Evolutionary conservation across 1,284 basidiomycete genomes (phyloP), one percentile per base, ranked within the genome.

Genomic region (Rhodotorula sp.): DNA sequence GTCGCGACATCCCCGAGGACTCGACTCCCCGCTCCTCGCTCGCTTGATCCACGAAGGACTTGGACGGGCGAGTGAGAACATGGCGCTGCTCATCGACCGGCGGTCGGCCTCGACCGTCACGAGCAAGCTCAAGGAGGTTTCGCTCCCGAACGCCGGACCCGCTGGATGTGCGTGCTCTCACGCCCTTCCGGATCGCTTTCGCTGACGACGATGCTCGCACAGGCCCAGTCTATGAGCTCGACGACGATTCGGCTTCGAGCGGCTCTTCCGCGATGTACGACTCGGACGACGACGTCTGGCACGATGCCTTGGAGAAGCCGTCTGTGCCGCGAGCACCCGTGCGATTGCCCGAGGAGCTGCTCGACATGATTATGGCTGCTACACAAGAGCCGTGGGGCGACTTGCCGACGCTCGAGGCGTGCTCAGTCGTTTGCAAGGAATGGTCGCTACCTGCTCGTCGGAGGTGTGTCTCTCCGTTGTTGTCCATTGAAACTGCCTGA

Each of bases 21-120:
- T 27, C 53, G 27, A 34, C 7, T 34, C 53, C 8, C 53, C 4
- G 17, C 14, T 8, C 7, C 27, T 8, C 7, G 25, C 16, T n/a
- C 21, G 21, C 53, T 17, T 12, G 13, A 13, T 14, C n/a, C 25
- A n/a, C 34, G 34, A 34, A 34, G 25, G 25, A 7, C 52, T 23
- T 25, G 21, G 25, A 4, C 9, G 2, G 16, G 13, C 3, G 53
- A 17, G 53, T 27, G 14, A 12, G 27, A 27, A 13, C 9, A 65
- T 65, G 64, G 64, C 64, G 42, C 64, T 66, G 19, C 59, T 66
- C 16, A 25, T 66, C 23, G 56, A 66, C 49, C 64, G 64, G 27
- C 56, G 64, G 23, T 52, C 19, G n/a, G 56, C 49, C 8, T 25
- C 9, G 12, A 23, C 56, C 17, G 57, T 53, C 42, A 50, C 64